Base-by-base conservation (phyloP, 345 rosid genomes). In the Microcos paniculata region DNA sequence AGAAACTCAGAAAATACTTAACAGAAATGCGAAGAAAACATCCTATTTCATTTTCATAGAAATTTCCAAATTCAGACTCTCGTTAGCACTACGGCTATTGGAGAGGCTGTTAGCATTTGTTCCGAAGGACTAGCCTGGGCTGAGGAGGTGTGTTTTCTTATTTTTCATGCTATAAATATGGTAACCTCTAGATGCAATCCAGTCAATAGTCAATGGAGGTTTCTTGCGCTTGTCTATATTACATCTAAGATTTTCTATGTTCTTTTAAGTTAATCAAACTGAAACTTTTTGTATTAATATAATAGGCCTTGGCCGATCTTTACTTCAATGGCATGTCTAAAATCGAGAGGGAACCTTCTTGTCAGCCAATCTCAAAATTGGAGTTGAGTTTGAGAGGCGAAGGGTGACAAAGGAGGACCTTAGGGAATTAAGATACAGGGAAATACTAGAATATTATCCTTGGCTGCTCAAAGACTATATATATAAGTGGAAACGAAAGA, bases 311-410 rank as follows among this genome's bases (percentile, higher is more conserved):
- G 78, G 87, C 94, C 35, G 99, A 96, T 85, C 99, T 97, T 70
- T 96, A 96, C 85, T 96, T 96, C 83, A 94, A 90, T 71, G 91
- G 97, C 79, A 90, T 96, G 23, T 82, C 98, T 42, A 94, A 86
- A 84, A 85, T 91, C 73, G 99, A 96, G 81, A 90, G 99, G 82
- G 98, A 96, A 76, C 97, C 97, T 78, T 91, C 96, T 76, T 94
- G 93, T 78, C 97, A 87, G 78, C 90, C 89, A 30, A 90, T 96
- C 55, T 87, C 97, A 35, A 96, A 92, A 87, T 77, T 96, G 87
- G 99, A 96, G 75, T 96, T 78, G 97, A 92, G 84, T 94, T 96
- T 84, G 98, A 96, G 86, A 90, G 98, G 85, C 79, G 97, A 80
- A 88, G 96, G 84, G 81, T 96, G 77, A 88, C 91, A 35, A 96